These are phyloP conservation scores for Coccomyxa sp. DNA, from an alignment of 139 green algal genomes.

Conservation along the genomic window DNA sequence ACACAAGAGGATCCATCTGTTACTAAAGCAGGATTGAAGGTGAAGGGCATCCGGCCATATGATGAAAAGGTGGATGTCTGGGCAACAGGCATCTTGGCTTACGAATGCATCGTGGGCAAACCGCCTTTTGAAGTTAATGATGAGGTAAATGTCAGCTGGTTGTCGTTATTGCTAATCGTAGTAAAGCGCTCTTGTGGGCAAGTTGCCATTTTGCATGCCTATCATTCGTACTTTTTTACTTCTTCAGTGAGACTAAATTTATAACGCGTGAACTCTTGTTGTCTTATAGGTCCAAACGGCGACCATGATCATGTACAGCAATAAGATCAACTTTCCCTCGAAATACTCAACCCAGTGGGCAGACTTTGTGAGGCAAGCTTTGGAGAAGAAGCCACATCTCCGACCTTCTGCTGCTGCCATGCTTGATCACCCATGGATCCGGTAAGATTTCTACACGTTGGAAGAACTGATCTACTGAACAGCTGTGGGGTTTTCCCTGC, in stretches of 20 bases:
- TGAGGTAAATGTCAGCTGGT: constrained; percentile 11
- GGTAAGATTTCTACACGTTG: neutral
- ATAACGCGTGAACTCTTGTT: neutral
- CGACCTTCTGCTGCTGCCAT: constrained; percentile 57
- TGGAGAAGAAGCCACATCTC: constrained; percentile 58
- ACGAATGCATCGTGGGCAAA: constrained; percentile 72
- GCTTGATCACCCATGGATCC: constrained; percentile 66
- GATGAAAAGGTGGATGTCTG: constrained; percentile 62
- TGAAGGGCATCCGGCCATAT: constrained; percentile 59
- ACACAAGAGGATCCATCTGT: constrained; percentile 45
- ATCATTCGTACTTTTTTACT: neutral
- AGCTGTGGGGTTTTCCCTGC: too few species aligned
- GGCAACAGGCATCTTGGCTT: constrained; percentile 78
- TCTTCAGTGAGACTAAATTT: neutral
- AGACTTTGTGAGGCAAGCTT: constrained; percentile 41
- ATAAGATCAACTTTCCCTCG: constrained; percentile 48
- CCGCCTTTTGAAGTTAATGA: constrained; percentile 66
- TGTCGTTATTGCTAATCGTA: neutral
- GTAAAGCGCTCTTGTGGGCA: neutral
- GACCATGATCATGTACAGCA: constrained; percentile 65
- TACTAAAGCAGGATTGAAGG: constrained; percentile 22
- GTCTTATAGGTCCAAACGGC: constrained; percentile 41
- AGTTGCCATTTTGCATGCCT: neutral
- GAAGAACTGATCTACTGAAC: neutral
- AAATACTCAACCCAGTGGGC: constrained; percentile 27